These are phyloP conservation scores for Hemileccinum rubropunctum DNA, from an alignment of 768 basidiomycete species.

Conservation along the genomic window DNA sequence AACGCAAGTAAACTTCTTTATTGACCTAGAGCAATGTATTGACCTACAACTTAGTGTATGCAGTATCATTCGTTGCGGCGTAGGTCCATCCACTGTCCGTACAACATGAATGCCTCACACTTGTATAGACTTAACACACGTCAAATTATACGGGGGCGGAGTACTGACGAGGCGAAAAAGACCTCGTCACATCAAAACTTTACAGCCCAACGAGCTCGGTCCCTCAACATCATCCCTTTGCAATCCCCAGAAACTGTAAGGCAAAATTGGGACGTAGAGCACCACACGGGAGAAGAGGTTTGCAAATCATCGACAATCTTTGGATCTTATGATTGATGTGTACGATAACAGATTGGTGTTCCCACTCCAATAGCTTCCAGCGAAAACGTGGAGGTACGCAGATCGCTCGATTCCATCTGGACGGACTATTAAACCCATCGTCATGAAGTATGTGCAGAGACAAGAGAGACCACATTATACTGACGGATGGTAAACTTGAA, in stretches of 20 bases:
- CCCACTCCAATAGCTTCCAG: neutral
- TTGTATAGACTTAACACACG: constrained; percentile 57
- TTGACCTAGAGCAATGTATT: neutral
- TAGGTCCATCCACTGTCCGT: constrained; percentile 27
- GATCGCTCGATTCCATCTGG: neutral
- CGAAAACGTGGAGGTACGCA: constrained; percentile 8
- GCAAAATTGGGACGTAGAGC: neutral
- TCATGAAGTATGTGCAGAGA: neutral
- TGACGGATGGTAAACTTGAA: constrained; percentile 7
- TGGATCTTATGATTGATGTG: neutral
- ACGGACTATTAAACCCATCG: neutral
- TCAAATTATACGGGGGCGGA: constrained; percentile 48
- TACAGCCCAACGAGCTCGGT: neutral
- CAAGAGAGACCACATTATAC: constrained; percentile 5
- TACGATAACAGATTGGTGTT: neutral
- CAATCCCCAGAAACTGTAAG: neutral
- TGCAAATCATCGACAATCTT: neutral
- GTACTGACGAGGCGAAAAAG: constrained; percentile 43
- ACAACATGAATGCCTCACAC: constrained; percentile 8
- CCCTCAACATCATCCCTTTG: constrained; percentile 4
- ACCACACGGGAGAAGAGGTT: constrained; percentile 4
- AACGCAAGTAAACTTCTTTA: constrained; percentile 42
- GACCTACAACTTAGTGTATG: constrained; percentile 45
- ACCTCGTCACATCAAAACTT: constrained; percentile 29
- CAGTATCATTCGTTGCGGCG: constrained; percentile 66